Conservation (phyloP, 148 eudicot genomes). For the Rhododendron vialii region DNA sequence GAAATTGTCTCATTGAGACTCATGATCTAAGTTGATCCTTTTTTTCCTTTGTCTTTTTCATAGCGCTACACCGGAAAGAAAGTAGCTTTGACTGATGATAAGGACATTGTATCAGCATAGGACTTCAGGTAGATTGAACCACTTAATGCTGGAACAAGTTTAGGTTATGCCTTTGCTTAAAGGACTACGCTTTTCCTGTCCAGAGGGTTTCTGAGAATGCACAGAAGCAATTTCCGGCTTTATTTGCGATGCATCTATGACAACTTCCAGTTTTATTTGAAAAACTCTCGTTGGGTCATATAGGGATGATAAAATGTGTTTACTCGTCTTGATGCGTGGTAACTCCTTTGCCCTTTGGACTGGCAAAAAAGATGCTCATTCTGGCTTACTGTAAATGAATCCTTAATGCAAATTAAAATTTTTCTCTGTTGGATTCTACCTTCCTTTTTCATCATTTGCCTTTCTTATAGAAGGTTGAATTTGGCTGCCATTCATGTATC, state of each 20-base stretch:
- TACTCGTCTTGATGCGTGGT: slow-evolving; percentile 2
- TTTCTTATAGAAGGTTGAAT: not conserved
- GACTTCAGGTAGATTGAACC: slow-evolving; percentile 19
- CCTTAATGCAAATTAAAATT: not conserved
- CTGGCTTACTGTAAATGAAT: slow-evolving; percentile 11
- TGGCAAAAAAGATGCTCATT: not conserved
- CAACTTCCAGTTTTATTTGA: slow-evolving; percentile 1
- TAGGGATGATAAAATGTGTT: slow-evolving; percentile 8
- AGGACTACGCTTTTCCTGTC: not conserved
- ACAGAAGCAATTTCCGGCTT: not conserved
- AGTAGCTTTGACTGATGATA: slow-evolving; percentile 31
- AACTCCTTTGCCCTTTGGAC: not conserved
- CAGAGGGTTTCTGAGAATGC: slow-evolving; percentile 4
- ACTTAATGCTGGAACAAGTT: not conserved
- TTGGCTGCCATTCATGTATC: not conserved
- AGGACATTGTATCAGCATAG: slow-evolving; percentile 24
- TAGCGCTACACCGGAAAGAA: slow-evolving; percentile 49
- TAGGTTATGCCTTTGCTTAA: not conserved
- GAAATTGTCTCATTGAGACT: not conserved
- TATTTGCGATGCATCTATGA: not conserved
- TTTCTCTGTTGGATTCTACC: not conserved
- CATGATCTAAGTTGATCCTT: not conserved
- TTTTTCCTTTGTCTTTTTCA: not conserved
- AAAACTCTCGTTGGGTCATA: slow-evolving; percentile 8
- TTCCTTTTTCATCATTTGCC: not conserved